Base-by-base conservation (phyloP, 78 protist genomes). In the Tieghemostelium lacteum region DNA sequence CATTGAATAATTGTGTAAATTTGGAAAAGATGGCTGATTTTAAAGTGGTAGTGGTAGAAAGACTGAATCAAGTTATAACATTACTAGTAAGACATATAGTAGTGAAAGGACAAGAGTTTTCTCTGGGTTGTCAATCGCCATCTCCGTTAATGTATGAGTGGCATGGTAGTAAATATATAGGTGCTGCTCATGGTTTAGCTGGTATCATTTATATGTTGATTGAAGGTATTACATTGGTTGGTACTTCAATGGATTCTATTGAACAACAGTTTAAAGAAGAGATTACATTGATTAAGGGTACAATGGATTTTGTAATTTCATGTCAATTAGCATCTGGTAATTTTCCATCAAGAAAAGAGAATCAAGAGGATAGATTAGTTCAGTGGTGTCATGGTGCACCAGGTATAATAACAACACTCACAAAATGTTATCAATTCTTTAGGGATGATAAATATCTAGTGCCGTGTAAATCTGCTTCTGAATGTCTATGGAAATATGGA, bases 371-470 rank as follows among this genome's bases (percentile, higher is more conserved):
- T 55, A 10, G 65, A 55, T 36, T 73, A 20, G 49, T 73, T 8
- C 78, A 73, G 17, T 73, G 28, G 4, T 73, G 78, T 34, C 78
- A 73, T 73, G 78, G 78, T 16, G 62, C 78, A 16, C 78, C 78
- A 4, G 78, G 78, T 34, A 28, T 55, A 8, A 54, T 73, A 2
- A 36, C 65, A 26, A 55, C 78, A 6, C 24, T 73, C 2, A 1
- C 55, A 26, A 52, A 57, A 37, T 2, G 45, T 1, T 33, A 52
- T 37, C 5, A 17, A 16, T 73, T 34, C 45, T 73, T 54, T 55
- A 36, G 29, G 2, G n/a, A 73, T 29, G 16, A 3, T 5, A 57
- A 73, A 20, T 73, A 73, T 22, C n/a, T 73, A 12, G 45, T 31
- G 8, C 19, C 24, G 17, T 62, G 66, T 1, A 57, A 28, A 7